Conservation (phyloP, 2,329 filamentous ascomycete species). For the Nemania abortiva region DNA sequence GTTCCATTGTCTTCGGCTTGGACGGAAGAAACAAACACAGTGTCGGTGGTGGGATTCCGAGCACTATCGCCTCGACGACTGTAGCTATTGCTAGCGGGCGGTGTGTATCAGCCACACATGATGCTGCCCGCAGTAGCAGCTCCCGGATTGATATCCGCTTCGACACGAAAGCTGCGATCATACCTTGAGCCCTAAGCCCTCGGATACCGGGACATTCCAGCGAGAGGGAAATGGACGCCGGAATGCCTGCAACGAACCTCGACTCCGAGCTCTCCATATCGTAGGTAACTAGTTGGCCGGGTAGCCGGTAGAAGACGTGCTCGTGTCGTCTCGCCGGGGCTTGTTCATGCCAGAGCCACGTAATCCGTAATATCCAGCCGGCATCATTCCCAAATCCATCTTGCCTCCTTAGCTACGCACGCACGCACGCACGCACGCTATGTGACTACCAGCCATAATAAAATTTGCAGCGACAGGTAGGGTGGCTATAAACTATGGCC, state of each 20-base stretch:
- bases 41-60: conserved; percentile 15
- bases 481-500: conserved; percentile 8
- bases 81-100: conserved; percentile 21
- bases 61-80: conserved; percentile 19
- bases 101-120: conserved; percentile 39
- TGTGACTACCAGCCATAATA: conserved; percentile 5
- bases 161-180: conserved; percentile 21
- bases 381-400: too few relatives aligned
- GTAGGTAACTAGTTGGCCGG: conserved; percentile 6
- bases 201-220: conserved; percentile 25
- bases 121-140: conserved; percentile 21
- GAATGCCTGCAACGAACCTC: conserved; percentile 8
- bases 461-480: conserved; percentile 8
- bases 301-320: neutral
- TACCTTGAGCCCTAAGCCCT: neutral
- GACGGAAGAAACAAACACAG: conserved; percentile 35
- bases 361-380: neutral
- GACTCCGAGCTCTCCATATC: neutral
- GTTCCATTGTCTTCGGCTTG: conserved; percentile 28
- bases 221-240: conserved; percentile 23
- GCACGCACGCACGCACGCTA: too few relatives aligned
- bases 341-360: conserved; percentile 7
- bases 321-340: neutral
- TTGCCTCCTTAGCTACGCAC: neutral
- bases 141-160: conserved; percentile 16